Evolutionary conservation across 2,329 filamentous ascomycete genomes (phyloP), one percentile per base, ranked within the genome.

Genomic region (Thermothelomyces thermophilus): DNA sequence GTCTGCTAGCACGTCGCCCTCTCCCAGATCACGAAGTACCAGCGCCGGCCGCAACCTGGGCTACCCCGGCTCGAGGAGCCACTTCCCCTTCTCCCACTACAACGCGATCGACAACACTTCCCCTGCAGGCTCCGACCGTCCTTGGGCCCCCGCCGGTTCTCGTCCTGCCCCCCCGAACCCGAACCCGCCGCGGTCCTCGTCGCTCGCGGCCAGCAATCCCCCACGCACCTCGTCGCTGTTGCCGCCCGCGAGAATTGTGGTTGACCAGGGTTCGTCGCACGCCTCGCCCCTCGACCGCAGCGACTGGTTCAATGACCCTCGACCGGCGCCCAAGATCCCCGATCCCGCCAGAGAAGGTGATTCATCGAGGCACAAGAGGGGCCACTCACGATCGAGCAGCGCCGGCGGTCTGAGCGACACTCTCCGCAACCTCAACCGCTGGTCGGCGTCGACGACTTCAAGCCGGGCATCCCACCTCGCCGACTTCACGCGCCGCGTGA

Each of bases 361-460:
- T 24, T 52, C n/a, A n/a, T n/a, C 48, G 51, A 48, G 50, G 45
- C 57, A 57, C 50, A 50, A 42, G 45, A 61, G 56, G 46, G 58
- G 58, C 9, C 64, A 64, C 45, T 69, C 68, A 41, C 65, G 68
- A 41, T 67, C 68, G 10, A 68, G 62, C 51, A 68, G 61, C 52
- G 60, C 63, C 19, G 63, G 62, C 47, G 65, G 63, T 53, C 53
- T 66, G 54, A 71, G 66, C 60, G 73, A 76, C 50, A 65, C 68
- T 39, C 68, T 73, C 35, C 72, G 70, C 61, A 73, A 72, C 55
- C 67, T 74, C 53, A 74, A 78, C 60, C 71, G 74, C 60, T 77
- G 74, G 74, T 77, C 75, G 36, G 66, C 69, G 17, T 79, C 76
- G 13, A 76, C 75, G 44, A 62, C 66, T 8, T 78, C 75, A 36